Conservation (phyloP, 345 rosid species). For the Brassica juncea region DNA sequence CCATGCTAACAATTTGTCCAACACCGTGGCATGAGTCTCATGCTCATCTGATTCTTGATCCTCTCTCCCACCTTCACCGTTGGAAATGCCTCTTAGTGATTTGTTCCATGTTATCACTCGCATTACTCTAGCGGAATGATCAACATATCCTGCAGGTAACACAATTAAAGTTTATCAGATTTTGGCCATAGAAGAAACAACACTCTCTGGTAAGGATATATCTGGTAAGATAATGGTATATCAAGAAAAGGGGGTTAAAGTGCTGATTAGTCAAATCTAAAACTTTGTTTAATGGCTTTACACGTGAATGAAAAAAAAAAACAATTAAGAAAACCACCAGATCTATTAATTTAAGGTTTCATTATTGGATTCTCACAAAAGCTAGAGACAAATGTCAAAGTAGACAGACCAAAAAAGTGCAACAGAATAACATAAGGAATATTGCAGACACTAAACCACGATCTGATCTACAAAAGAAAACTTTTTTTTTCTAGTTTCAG, state of each 20-base stretch:
- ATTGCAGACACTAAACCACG: conserved; percentile 27
- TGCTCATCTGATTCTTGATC: conserved; percentile 69
- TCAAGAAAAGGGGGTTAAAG: conserved; percentile 6
- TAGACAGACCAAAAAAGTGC: conserved; percentile 23
- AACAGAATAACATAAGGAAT: neutral
- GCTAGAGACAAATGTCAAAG: conserved; percentile 38
- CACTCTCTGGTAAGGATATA: neutral
- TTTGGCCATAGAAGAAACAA: neutral
- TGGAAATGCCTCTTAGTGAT: conserved; percentile 60
- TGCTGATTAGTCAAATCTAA: conserved; percentile 15
- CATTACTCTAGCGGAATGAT: conserved; percentile 94
- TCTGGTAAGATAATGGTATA: conserved; percentile 10
- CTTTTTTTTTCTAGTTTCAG: neutral
- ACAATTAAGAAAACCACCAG: neutral
- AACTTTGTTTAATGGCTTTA: conserved; percentile 32
- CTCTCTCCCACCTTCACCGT: conserved; percentile 65
- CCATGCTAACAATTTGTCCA: conserved; percentile 96
- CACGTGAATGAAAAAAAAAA: too few relatives aligned
- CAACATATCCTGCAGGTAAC: conserved; percentile 62
- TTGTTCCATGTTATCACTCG: conserved; percentile 97
- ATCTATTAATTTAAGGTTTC: conserved; percentile 35
- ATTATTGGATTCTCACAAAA: conserved; percentile 31
- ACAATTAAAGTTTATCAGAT: neutral
- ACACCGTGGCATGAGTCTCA: conserved; percentile 70
- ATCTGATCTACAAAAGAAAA: conserved; percentile 30